phyloP scores from a whole-genome alignment of 331 rosid species.

The Quercus lobata region DNA sequence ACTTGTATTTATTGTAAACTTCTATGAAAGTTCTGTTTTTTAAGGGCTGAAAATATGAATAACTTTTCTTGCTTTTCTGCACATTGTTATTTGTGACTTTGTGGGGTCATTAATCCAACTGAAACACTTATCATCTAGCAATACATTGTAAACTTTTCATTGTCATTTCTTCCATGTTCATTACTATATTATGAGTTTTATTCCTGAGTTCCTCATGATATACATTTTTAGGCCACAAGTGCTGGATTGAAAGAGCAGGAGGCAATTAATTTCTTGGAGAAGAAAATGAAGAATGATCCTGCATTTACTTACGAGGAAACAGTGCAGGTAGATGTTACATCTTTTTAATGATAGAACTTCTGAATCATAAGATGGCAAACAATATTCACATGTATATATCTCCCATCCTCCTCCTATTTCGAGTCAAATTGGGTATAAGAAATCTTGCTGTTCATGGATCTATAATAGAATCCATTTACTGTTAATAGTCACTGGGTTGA shows the following conservation, averaged over 20 bases:
- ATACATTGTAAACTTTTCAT: no score
- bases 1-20: neutral
- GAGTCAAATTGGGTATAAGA: neutral
- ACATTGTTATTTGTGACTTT: neutral
- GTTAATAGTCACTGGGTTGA: neutral
- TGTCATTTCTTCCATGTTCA: neutral
- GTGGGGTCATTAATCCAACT: no score
- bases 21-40: neutral
- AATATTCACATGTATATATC: neutral
- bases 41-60: no score
- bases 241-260: conserved; percentile 98
- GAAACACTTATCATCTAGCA: no score
- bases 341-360: neutral
- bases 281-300: conserved; percentile 99
- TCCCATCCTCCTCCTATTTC: neutral
- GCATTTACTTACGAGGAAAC: conserved; percentile 88
- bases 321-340: conserved; percentile 63
- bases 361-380: neutral
- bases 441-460: neutral
- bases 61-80: neutral
- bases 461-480: neutral
- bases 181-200: neutral
- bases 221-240: conserved; percentile 74
- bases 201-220: conserved; percentile 21
- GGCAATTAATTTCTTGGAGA: conserved; percentile 98